Percentiles rank a stretch among this genome's conserved stretches.
These are phyloP conservation scores for Ascomycota sp. DNA, from an alignment of 2,329 filamentous ascomycete species.

Conservation along the genomic window DNA sequence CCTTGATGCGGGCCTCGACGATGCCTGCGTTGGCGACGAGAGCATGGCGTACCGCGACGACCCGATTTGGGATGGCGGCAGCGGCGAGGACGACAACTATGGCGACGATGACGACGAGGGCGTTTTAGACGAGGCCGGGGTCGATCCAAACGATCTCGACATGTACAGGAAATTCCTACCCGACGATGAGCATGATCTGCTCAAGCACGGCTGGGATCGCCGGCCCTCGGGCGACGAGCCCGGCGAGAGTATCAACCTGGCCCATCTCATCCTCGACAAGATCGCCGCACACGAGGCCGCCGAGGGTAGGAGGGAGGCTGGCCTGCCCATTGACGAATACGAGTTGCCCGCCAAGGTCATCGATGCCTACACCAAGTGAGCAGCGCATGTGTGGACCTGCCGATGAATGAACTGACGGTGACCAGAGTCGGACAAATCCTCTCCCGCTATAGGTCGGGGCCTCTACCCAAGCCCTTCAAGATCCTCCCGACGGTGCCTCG, in stretches of 20 bases:
- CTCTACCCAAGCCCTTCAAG: slow-evolving; percentile 93
- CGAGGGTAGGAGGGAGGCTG: slow-evolving; percentile 24
- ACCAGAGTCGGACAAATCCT: slow-evolving; percentile 64
- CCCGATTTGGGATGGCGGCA: no score
- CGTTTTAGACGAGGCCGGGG: slow-evolving; percentile 55
- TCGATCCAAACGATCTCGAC: slow-evolving; percentile 75
- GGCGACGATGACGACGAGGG: slow-evolving; percentile 58
- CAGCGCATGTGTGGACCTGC: slow-evolving; percentile 1
- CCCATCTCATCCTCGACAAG: slow-evolving; percentile 82
- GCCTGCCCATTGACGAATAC: slow-evolving; percentile 54
- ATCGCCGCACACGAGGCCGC: slow-evolving; percentile 78
- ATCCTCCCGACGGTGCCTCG: slow-evolving; percentile 78
- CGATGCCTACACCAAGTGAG: slow-evolving; percentile 78
- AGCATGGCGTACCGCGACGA: slow-evolving; percentile 27
- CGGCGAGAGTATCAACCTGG: slow-evolving; percentile 51
- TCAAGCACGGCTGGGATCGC: slow-evolving; percentile 41
- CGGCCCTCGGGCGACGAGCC: slow-evolving; percentile 25
- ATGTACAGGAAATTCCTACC: slow-evolving; percentile 83
- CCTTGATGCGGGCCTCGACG: slow-evolving; percentile 52
- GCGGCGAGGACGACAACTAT: no score
- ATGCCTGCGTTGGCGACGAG: slow-evolving; percentile 24
- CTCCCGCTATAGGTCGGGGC: slow-evolving; percentile 87
- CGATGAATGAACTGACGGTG: no score
- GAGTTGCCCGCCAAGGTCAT: slow-evolving; percentile 81
- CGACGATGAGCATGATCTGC: slow-evolving; percentile 47